Percentiles rank a stretch among this genome's conserved stretches.
phyloP scores from a whole-genome alignment of 768 basidiomycete species.

The Lactarius quietus region DNA sequence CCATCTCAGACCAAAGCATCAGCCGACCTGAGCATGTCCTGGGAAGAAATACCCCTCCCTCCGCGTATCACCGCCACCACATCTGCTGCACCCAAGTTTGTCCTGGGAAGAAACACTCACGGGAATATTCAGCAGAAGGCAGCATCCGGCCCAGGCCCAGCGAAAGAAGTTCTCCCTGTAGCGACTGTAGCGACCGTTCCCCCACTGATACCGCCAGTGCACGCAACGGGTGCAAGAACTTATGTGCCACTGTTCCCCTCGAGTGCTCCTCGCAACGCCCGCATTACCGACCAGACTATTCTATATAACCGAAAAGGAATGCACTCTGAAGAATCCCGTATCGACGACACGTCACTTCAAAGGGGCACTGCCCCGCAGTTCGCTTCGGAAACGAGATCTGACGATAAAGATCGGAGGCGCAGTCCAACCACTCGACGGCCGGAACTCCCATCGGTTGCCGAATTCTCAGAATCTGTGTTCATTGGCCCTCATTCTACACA shows the following conservation, averaged over 20 bases:
- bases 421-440: not conserved
- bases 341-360: not conserved
- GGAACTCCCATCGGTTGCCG: constrained; percentile 8
- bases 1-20: constrained; percentile 22
- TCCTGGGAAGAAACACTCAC: constrained; percentile 19
- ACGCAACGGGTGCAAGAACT: not conserved
- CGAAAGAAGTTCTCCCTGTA: not conserved
- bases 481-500: not conserved
- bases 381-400: not conserved
- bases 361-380: not conserved
- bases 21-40: constrained; percentile 51
- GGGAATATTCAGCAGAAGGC: constrained; percentile 4
- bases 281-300: not conserved
- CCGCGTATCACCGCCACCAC: constrained; percentile 30
- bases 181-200: not conserved
- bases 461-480: constrained; percentile 22
- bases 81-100: constrained; percentile 13
- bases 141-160: not conserved
- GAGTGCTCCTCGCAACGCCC: constrained; percentile 1
- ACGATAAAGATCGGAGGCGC: constrained; percentile 1
- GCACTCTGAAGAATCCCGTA: not conserved
- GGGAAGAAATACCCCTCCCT: constrained; percentile 47
- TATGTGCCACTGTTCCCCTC: constrained; percentile 10
- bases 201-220: not conserved
- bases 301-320: not conserved